Evolutionary conservation across 1,139 yeast species (phyloP).

Genomic region (Saccharomyces pastorianus): DNA sequence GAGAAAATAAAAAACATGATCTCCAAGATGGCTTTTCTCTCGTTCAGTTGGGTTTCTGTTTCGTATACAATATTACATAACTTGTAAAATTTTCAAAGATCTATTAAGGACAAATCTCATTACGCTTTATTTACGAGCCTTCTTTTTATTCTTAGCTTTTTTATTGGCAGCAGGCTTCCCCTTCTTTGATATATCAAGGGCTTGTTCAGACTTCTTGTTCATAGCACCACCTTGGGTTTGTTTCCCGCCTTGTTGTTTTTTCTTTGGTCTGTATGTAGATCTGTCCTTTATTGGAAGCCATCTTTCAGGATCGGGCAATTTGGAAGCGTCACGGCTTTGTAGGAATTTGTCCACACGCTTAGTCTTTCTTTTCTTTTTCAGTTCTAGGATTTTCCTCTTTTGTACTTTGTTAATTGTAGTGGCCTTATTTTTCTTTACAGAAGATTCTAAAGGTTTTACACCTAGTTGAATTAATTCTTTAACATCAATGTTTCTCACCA

Average conservation of each 20-base stretch:
- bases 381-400: conserved; percentile 18
- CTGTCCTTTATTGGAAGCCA: conserved; percentile 89
- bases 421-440: conserved; percentile 18
- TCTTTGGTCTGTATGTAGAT: conserved; percentile 70
- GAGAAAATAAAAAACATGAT: conserved; percentile 3
- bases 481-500: conserved; percentile 38
- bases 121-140: conserved; percentile 27
- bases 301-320: conserved; percentile 58
- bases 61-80: not conserved
- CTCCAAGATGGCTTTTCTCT: not conserved
- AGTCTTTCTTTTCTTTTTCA: conserved; percentile 37
- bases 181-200: conserved; percentile 37
- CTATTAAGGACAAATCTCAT: not conserved
- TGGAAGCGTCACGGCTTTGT: conserved; percentile 34
- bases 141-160: conserved; percentile 22
- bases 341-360: conserved; percentile 37
- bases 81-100: conserved; percentile 1
- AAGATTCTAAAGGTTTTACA: conserved; percentile 31
- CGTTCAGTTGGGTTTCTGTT: not conserved
- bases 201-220: conserved; percentile 46
- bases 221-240: conserved; percentile 66
- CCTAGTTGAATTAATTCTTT: conserved; percentile 36
- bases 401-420: conserved; percentile 16
- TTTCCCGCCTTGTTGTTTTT: conserved; percentile 42
- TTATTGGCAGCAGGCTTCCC: conserved; percentile 30